phyloP scores from a whole-genome alignment of 164 flowering plant species.

The Amborella trichopoda region DNA sequence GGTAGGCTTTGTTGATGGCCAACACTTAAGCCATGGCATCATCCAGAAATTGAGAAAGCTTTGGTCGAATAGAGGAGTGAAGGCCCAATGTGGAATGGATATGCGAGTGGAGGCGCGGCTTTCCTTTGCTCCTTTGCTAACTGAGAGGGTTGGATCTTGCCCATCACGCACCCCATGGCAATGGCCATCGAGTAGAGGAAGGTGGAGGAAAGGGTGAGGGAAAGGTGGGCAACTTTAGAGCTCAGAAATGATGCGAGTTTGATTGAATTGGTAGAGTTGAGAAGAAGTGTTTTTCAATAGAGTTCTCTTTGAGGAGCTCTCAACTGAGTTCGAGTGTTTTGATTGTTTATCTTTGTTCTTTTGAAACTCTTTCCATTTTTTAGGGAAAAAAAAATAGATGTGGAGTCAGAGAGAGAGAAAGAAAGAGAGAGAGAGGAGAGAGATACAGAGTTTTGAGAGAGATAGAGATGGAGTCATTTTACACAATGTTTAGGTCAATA shows the following conservation, averaged over 20 bases:
- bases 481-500: no score
- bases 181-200: conserved; percentile 38
- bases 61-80: conserved; percentile 12
- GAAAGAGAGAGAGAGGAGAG: no score
- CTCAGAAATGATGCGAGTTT: conserved; percentile 33
- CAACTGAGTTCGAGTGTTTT: no score
- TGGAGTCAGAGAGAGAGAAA: no score
- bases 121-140: conserved; percentile 65
- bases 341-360: no score
- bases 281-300: conserved; percentile 37
- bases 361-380: no score
- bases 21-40: conserved; percentile 26
- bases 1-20: conserved; percentile 43
- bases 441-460: no score
- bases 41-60: conserved; percentile 18
- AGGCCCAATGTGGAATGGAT: conserved; percentile 26
- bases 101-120: conserved; percentile 28
- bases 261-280: conserved; percentile 27
- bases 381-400: no score
- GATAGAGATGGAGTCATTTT: no score
- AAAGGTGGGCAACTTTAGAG: no score
- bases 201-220: conserved; percentile 34
- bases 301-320: no score
- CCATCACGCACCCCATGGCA: conserved; percentile 36
- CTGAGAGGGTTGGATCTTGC: conserved; percentile 69